Evolutionary conservation across 2,329 filamentous ascomycete genomes (phyloP).

Genomic region (Esteya vermicola): DNA sequence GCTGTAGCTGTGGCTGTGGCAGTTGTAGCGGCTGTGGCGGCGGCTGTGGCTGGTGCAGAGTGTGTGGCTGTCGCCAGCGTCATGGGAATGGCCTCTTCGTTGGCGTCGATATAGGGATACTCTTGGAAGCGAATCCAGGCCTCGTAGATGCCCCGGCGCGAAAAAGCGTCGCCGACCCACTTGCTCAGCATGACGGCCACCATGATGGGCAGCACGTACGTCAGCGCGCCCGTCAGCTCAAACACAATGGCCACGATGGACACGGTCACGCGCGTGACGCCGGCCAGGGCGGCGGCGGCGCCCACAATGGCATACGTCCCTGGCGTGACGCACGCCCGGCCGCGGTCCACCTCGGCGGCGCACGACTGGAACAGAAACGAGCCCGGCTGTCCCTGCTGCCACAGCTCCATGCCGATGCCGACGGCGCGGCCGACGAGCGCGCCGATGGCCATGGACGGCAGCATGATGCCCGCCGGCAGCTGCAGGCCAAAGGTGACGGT

Average conservation of each 20-base stretch:
- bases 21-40: no score
- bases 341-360: slow-evolving; percentile 64
- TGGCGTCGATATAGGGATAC: slow-evolving; percentile 90
- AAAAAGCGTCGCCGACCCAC: slow-evolving; percentile 95
- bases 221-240: slow-evolving; percentile 88
- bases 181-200: slow-evolving; percentile 96
- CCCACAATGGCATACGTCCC: slow-evolving; percentile 95
- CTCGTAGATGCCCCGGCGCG: slow-evolving; percentile 88
- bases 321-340: slow-evolving; percentile 77
- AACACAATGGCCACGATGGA: slow-evolving; percentile 99
- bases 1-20: no score
- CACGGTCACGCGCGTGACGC: slow-evolving; percentile 90
- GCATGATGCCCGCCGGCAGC: slow-evolving; percentile 87
- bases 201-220: slow-evolving; percentile 97
- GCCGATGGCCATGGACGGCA: slow-evolving; percentile 92
- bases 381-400: slow-evolving; percentile 64
- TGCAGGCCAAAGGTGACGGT: slow-evolving; percentile 86
- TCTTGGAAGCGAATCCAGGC: slow-evolving; percentile 94
- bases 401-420: slow-evolving; percentile 78
- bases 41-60: no score
- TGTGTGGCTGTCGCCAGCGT: no score
- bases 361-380: slow-evolving; percentile 69
- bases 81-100: slow-evolving; percentile 43
- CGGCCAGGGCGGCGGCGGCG: slow-evolving; percentile 83
- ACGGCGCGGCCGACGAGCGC: slow-evolving; percentile 80